Evolutionary conservation across 495 filamentous ascomycete genomes (phyloP), one percentile per base, ranked within the genome.

Genomic region (Penicillium bialowiezense): DNA sequence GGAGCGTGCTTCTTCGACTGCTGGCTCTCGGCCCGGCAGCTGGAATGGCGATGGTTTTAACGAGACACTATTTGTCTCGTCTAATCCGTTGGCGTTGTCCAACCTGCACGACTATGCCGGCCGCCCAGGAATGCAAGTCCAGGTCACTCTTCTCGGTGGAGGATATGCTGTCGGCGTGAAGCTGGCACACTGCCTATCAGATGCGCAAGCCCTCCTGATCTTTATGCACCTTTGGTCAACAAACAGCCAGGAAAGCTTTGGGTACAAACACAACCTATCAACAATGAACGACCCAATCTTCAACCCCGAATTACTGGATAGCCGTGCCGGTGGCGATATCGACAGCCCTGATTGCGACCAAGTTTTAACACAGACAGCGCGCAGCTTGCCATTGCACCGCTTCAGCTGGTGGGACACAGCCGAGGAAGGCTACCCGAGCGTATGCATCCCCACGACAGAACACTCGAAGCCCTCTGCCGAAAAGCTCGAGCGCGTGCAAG

Each of bases 221-320:
- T 81, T 82, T 24, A 61, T 70, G 4, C 66, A 77, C 23, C 62
- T 70, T 26, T 79, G 72, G 75, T 66, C 71, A 14, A 48, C 23
- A 7, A 59, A 60, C 14, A 63, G 52, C 41, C 55, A 45, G 9
- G 52, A 55, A 26, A 26, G 38, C 29, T 32, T 48, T 10, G 35
- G 45, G 3, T 10, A 12, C 2, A 5, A 40, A 3, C 13, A 34
- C 12, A 12, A 21, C 20, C 2, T 15, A 3, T 19, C 45, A 15
- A 13, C 20, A 8, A 19, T 40, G 28, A 35, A 18, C 9, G 29
- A 43, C 5, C 63, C 63, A 0, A 7, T 62, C 5, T 70, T 71
- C 47, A 44, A 63, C 14, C 68, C 70, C 0, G 37, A 43, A 10
- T 55, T 43, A 17, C 43, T 73, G 6, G 68, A 71, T 32, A 35